A percentile compares a stretch with the other conserved stretches of the same genome.
Evolutionary conservation across 305 asterid genomes (phyloP).

Genomic region (Fraxinus sp.): DNA sequence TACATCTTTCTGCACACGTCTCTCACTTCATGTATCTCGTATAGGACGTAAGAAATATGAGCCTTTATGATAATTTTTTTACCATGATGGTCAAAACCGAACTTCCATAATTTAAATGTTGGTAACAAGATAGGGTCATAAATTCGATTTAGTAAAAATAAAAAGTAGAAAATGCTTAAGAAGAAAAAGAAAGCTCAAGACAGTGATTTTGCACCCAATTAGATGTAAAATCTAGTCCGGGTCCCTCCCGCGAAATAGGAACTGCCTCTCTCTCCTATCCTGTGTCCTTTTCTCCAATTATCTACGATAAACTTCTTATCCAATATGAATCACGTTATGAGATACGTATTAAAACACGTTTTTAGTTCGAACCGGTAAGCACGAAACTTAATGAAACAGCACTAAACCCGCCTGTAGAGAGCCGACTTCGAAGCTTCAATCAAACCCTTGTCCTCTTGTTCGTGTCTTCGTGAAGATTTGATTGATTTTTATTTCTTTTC

Average conservation of each 20-base stretch:
- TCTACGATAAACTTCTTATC: background rate
- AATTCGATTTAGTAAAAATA: background rate
- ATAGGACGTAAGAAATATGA: background rate
- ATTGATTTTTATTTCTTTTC: background rate
- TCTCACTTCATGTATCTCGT: background rate
- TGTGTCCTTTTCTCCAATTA: background rate
- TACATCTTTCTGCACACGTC: background rate
- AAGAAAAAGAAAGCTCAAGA: background rate
- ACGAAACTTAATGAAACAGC: background rate
- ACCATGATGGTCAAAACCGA: background rate
- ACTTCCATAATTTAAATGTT: background rate
- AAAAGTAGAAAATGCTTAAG: background rate
- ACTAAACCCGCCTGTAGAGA: background rate
- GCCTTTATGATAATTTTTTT: background rate
- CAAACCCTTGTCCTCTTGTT: background rate
- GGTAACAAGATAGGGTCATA: background rate
- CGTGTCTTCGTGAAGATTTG: background rate
- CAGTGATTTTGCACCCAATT: background rate
- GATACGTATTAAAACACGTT: background rate
- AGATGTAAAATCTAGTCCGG: background rate
- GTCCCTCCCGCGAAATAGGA: background rate
- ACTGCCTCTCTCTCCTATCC: background rate
- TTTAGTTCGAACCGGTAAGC: background rate
- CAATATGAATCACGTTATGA: background rate
- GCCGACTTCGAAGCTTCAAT: background rate